Base-by-base conservation (phyloP, 1,284 basidiomycete species). In the Microbotryum intermedium region DNA sequence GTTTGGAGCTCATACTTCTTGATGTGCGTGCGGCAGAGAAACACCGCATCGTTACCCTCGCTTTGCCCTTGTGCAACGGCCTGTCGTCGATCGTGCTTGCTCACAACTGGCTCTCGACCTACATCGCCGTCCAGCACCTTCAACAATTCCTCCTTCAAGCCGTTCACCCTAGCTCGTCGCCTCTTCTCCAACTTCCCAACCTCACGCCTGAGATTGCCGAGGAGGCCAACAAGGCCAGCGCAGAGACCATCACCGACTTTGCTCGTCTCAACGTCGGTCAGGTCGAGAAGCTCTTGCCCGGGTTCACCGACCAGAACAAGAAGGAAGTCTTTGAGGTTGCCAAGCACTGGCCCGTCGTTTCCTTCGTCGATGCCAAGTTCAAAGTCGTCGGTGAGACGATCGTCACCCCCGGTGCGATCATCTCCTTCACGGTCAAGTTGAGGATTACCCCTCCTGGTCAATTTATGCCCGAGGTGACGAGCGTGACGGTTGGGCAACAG, bases 301-400 rank as follows among this genome's bases (percentile, higher is more conserved):
- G 87, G 13, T 79, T 81, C 65, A 26, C 56, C 5, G 58, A 65
- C 3, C 58, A 65, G 28, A 57, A 83, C 59, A 77, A 79, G 21
- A 74, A 72, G 8, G 84, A 90, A 60, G 82, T 87, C 20, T 79
- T 82, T 71, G 84, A 83, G 67, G 85, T 87, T 0, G 79, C 87
- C 1, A 78, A 84, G 61, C 82, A 79, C 57, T 90, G 90, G 86
- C 88, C 88, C 3, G 79, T 82, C 53, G 76, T 92, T 21, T 88
- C 97, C 64, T 77, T 98, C 44, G 83, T 89, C 21, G 86, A 88
- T 72, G 87, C 87, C 28, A 78, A 82, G 49, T 97, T 97, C 80
- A 90, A 88, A 92, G 93, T 97, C 58, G 86, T 90, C 57, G 95
- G 89, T 56, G 95, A 98, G 75, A 85, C 85, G 44, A 76, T 87